Evolutionary conservation across 78 protist genomes (phyloP).

Genomic region (Dictyostelium citrinum): DNA sequence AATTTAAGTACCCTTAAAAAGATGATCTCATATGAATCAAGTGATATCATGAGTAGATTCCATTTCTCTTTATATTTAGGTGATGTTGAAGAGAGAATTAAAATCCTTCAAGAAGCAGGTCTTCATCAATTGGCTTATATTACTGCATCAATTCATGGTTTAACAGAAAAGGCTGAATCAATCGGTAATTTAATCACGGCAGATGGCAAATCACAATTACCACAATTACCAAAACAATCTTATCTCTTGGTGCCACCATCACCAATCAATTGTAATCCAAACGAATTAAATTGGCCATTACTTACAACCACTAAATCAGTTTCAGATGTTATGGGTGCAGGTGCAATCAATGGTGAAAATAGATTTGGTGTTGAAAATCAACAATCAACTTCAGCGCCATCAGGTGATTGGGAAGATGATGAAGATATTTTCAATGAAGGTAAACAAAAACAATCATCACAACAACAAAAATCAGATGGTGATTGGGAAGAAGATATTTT

Average conservation of each 20-base stretch:
- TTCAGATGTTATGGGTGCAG: conserved; percentile 16
- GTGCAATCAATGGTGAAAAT: conserved; percentile 8
- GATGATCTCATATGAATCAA: conserved; percentile 92
- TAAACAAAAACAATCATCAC: neutral
- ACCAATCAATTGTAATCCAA: conserved; percentile 55
- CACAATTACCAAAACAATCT: conserved; percentile 20
- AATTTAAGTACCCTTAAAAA: conserved; percentile 90
- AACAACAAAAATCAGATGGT: neutral
- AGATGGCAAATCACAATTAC: conserved; percentile 13
- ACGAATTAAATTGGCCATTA: conserved; percentile 93
- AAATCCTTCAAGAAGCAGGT: conserved; percentile 83
- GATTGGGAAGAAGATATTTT: conserved; percentile 23
- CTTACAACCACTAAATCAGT: conserved; percentile 79
- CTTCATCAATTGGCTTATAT: conserved; percentile 90
- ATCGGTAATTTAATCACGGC: conserved; percentile 8
- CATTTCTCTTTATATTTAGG: conserved; percentile 95
- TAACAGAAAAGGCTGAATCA: conserved; percentile 77
- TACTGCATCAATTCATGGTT: conserved; percentile 90
- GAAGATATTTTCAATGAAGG: conserved; percentile 33
- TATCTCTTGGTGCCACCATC: conserved; percentile 75
- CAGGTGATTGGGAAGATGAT: conserved; percentile 10
- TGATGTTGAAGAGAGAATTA: conserved; percentile 90
- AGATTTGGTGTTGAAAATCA: conserved; percentile 33
- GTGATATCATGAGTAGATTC: conserved; percentile 87
- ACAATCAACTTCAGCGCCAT: neutral